phyloP scores from a whole-genome alignment of 2,329 filamentous ascomycete species.

The Pestalotiopsis sp. region DNA sequence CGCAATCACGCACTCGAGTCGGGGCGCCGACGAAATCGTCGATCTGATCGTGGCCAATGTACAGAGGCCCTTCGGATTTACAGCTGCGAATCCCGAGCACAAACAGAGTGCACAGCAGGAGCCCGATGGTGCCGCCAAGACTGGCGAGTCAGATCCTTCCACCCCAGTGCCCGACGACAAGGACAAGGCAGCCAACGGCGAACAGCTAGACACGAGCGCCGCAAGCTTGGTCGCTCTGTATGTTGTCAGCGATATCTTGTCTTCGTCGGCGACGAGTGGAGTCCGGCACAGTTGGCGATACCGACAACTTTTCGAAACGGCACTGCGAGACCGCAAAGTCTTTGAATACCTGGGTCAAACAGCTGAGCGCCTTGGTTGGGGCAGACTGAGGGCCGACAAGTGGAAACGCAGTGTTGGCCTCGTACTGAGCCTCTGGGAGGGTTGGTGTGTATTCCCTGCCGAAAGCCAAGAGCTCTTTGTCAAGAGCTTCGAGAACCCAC shows the following conservation, averaged over 20 bases:
- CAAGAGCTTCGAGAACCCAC: slow-evolving; percentile 70
- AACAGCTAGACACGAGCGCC: slow-evolving; percentile 62
- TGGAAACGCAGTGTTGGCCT: slow-evolving; percentile 76
- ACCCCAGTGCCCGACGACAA: slow-evolving; percentile 36
- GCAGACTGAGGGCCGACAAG: slow-evolving; percentile 77
- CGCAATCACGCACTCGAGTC: slow-evolving; percentile 82
- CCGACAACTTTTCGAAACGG: slow-evolving; percentile 74
- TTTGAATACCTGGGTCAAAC: slow-evolving; percentile 77
- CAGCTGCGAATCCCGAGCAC: slow-evolving; percentile 64
- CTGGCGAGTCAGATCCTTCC: slow-evolving; percentile 35
- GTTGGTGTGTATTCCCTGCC: slow-evolving; percentile 72
- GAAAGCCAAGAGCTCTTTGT: slow-evolving; percentile 72
- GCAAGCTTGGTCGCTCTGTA: slow-evolving; percentile 82
- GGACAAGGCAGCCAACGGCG: slow-evolving; percentile 20
- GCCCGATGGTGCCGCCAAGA: slow-evolving; percentile 28
- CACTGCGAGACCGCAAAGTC: slow-evolving; percentile 63
- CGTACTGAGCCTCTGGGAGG: slow-evolving; percentile 70
- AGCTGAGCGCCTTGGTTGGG: slow-evolving; percentile 74
- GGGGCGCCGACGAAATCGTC: slow-evolving; percentile 89
- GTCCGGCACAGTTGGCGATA: slow-evolving; percentile 87
- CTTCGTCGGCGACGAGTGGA: slow-evolving; percentile 72
- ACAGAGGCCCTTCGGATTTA: slow-evolving; percentile 71
- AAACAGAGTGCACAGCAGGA: slow-evolving; percentile 40
- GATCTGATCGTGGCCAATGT: slow-evolving; percentile 84
- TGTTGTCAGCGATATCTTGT: slow-evolving; percentile 74